Conservation (phyloP, 1,284 basidiomycete species). For the Garcileccinum viscosum region DNA sequence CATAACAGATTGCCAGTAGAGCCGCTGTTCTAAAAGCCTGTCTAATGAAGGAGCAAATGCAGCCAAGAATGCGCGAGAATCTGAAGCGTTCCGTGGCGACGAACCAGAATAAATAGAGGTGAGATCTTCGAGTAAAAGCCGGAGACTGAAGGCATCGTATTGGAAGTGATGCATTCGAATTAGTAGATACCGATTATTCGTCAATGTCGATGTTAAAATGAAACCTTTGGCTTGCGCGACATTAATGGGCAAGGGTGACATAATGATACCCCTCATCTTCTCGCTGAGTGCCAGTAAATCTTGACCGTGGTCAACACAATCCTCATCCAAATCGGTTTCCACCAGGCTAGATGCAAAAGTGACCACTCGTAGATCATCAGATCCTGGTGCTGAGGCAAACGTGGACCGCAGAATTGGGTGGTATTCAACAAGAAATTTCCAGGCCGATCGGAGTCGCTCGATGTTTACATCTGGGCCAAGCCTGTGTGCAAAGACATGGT, state of each 20-base stretch:
- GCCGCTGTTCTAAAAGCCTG: slow-evolving; percentile 40
- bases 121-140: slow-evolving; percentile 50
- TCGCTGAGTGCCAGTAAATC: slow-evolving; percentile 30
- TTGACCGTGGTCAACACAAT: slow-evolving; percentile 29
- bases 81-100: slow-evolving; percentile 34
- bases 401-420: slow-evolving; percentile 54
- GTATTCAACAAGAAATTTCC: slow-evolving; percentile 43
- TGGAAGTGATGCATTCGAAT: slow-evolving; percentile 57
- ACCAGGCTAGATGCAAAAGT: slow-evolving; percentile 40
- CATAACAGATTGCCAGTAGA: slow-evolving; percentile 49
- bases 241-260: slow-evolving; percentile 42
- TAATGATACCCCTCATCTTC: slow-evolving; percentile 43
- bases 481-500: slow-evolving; percentile 51
- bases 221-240: slow-evolving; percentile 43
- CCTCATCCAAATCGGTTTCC: slow-evolving; percentile 17
- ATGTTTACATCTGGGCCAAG: slow-evolving; percentile 41
- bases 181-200: slow-evolving; percentile 42
- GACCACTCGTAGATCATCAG: slow-evolving; percentile 43
- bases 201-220: slow-evolving; percentile 36
- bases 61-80: slow-evolving; percentile 43
- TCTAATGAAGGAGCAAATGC: slow-evolving; percentile 31
- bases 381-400: slow-evolving; percentile 41
- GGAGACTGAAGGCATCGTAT: slow-evolving; percentile 58
- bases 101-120: slow-evolving; percentile 42
- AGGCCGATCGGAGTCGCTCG: slow-evolving; percentile 41